A percentile compares a stretch with the other conserved stretches of the same genome.
These are phyloP conservation scores for Grosmannia serpens DNA, from an alignment of 2,329 filamentous ascomycete species.

Conservation along the genomic window DNA sequence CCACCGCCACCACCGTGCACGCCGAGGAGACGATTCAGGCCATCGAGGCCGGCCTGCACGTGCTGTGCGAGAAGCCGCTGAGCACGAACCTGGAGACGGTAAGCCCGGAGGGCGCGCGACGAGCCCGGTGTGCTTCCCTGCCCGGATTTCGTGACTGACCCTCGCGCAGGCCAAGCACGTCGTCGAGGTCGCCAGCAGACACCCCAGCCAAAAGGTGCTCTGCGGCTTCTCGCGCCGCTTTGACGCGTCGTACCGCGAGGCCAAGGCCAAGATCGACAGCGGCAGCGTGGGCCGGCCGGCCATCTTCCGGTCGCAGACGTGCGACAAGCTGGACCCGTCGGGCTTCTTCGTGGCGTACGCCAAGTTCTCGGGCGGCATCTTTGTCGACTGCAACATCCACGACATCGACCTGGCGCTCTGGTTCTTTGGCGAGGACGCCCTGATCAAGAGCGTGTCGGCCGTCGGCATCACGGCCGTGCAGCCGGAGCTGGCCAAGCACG, in stretches of 20 bases:
- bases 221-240: constrained; percentile 6
- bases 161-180: neutral
- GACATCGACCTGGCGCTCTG: constrained; percentile 4
- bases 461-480: constrained; percentile 1
- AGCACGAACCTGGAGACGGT: neutral
- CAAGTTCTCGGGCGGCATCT: constrained; percentile 2
- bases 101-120: too few species aligned
- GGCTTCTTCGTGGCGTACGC: constrained; percentile 3
- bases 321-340: constrained; percentile 1
- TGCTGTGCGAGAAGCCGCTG: constrained; percentile 4
- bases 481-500: neutral
- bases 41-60: constrained; percentile 2
- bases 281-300: neutral
- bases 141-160: too few species aligned
- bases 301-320: constrained; percentile 5
- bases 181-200: neutral
- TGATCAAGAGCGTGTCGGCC: neutral
- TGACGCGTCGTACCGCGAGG: constrained; percentile 2
- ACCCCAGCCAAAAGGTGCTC: neutral
- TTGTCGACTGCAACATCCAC: constrained; percentile 6
- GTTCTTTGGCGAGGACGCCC: constrained; percentile 1
- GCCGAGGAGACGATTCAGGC: constrained; percentile 3
- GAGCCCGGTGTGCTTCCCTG: too few species aligned
- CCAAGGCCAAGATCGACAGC: neutral
- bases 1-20: neutral